Percentiles rank a stretch among this genome's conserved stretches.
phyloP scores from a whole-genome alignment of 768 basidiomycete species.

The Saitozyma podzolica region DNA sequence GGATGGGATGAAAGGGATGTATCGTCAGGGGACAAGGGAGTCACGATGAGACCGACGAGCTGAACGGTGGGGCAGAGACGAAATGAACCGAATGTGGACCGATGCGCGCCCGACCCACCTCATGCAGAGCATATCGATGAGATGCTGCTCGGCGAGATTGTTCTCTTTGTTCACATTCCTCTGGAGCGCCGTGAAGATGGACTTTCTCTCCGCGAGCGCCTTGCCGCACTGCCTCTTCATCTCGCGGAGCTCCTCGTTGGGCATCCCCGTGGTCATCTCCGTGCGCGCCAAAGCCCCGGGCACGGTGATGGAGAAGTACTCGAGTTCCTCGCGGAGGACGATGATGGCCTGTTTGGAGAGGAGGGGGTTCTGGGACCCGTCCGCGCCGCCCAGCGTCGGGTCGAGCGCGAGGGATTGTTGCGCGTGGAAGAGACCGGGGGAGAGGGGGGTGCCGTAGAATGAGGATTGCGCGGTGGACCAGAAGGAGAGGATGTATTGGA shows the following conservation, averaged over 20 bases:
- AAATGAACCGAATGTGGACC: no score
- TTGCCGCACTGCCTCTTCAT: constrained; percentile 84
- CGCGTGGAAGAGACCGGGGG: constrained; percentile 66
- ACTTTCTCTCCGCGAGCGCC: constrained; percentile 80
- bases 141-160: constrained; percentile 96
- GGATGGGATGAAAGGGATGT: background rate
- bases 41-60: no score
- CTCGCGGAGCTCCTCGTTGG: constrained; percentile 71
- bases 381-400: constrained; percentile 1
- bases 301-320: constrained; percentile 90
- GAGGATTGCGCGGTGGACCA: constrained; percentile 81
- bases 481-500: constrained; percentile 88
- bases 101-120: constrained; percentile 63
- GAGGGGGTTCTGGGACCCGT: constrained; percentile 73
- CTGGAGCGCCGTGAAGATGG: constrained; percentile 96
- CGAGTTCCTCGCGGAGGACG: constrained; percentile 93
- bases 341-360: constrained; percentile 97
- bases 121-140: constrained; percentile 99
- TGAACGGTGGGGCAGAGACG: background rate
- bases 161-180: constrained; percentile 99
- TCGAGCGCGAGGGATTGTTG: constrained; percentile 57
- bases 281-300: constrained; percentile 25
- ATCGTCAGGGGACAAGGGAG: no score
- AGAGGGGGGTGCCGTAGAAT: constrained; percentile 79
- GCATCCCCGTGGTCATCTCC: constrained; percentile 36